Base-by-base conservation (phyloP, 331 rosid genomes). In the Quercus tomentella region DNA sequence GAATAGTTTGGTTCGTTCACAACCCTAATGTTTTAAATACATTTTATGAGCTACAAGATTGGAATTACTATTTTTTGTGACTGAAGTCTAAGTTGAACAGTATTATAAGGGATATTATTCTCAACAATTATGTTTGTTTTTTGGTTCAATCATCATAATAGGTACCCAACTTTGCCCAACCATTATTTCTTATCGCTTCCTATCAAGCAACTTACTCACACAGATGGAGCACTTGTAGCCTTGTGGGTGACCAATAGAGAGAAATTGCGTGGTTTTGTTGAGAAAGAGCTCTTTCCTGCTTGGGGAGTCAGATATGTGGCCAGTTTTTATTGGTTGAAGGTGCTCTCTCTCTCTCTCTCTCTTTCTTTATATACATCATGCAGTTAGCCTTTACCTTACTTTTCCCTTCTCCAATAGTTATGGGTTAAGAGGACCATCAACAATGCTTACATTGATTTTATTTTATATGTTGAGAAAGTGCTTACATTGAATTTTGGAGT, bases 171-270 rank as follows among this genome's bases (percentile, higher is more conserved):
- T 76, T 88, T 92, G 87, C 99, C 99, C 58, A 95, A 89, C 78
- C 83, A 85, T 52, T 89, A 89, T 80, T 90, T 95, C 75, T 83
- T 91, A 66, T 89, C 94, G 60, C 87, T 95, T 83, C 99, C 97
- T 6, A 83, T 95, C 68, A 92, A 89, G 90, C 88, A 89, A 78
- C 89, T 95, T 51, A 84, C 92, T 80, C 97, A 91, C 81, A 79
- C 81, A 0, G 81, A 91, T 67, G 99, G 97, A 79, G 97, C 96
- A n/a, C 91, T 95, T 67, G 84, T 95, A 22, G 97, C 96, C 56
- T 89, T 95, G 73, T 95, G 99, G 99, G 96, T 92, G 70, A 95
- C 99, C 79, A 95, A 92, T 81, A 92, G 97, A 82, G 97, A 95
- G 88, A 95, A 95, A 82, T 84, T 91, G 73, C 97, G 91, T 10